These are phyloP conservation scores for Oryza nivara DNA, from an alignment of 176 grass and related monocot genomes.

Conservation along the genomic window DNA sequence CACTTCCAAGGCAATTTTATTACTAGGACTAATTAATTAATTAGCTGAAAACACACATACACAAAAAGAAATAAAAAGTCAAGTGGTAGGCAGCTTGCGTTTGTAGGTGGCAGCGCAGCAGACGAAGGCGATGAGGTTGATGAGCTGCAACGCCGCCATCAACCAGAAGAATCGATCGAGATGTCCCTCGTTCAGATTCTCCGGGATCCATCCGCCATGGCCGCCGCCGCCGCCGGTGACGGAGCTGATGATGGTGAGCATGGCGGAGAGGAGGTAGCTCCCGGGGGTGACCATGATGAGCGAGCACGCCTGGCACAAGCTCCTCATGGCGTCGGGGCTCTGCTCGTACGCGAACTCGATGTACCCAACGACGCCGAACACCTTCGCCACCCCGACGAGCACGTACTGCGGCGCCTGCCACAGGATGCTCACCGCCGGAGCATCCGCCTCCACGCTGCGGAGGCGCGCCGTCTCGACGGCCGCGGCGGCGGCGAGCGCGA, in stretches of 20 bases:
- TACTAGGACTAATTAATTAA: background rate
- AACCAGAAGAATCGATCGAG: conserved; percentile 13
- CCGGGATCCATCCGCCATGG: background rate
- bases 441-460: background rate
- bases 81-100: background rate
- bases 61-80: background rate
- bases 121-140: background rate
- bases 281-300: conserved; percentile 6
- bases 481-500: conserved; percentile 37
- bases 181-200: background rate
- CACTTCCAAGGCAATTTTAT: background rate
- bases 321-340: conserved; percentile 33
- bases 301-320: conserved; percentile 3
- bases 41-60: background rate
- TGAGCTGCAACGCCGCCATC: background rate
- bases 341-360: conserved; percentile 34
- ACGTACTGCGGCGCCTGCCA: background rate
- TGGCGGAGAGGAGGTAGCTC: background rate
- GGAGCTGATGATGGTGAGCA: background rate
- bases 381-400: background rate
- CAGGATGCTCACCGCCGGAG: background rate
- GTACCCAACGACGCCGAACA: background rate
- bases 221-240: background rate
- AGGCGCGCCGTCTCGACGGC: conserved; percentile 48
- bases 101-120: background rate